Evolutionary conservation across 768 basidiomycete genomes (phyloP), one percentile per base, ranked within the genome.

Genomic region (Galerina marginata): DNA sequence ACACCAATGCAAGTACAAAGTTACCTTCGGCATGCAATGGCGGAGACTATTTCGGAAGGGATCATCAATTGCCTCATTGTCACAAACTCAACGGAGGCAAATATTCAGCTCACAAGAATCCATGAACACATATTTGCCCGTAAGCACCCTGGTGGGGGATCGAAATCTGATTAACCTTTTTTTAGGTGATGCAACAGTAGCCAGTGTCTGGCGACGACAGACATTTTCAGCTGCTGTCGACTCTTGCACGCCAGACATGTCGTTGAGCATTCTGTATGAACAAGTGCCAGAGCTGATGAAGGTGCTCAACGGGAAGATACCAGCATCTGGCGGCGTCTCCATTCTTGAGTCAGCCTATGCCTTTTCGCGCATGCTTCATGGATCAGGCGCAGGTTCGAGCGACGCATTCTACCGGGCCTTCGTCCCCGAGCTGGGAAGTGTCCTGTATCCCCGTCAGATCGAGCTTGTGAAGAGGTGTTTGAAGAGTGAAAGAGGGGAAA

Each of bases 191-290:
- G 88, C 93, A 11, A 88, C 91, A 4, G 92, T 95, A n/a, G 93
- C 93, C 0, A 84, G 86, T 42, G 93, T 95, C 16, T 95, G 93
- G 93, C 86, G 93, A 23, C 85, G 92, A 10, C 93, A 95, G 71
- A 95, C 93, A 2, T 94, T 93, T 75, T 89, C 90, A 10, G 93
- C 93, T 0, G 92, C 93, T 4, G 90, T 95, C 54, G 91, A 93
- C 37, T 72, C 82, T 0, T 89, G 88, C 72, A 87, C 91, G 0
- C 83, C 87, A 6, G 87, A 89, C 52, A 90, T 92, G 83, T 81
- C 86, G 0, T 67, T 81, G 29, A 81, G 75, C 71, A 88, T 94
- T 69, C 80, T 95, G 46, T 71, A 76, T 16, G 93, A 94, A 60
- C 84, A 90, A 63, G 83, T 94, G 48, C 89, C 91, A 6, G 77